These are phyloP conservation scores for Lentinula raphanica DNA, from an alignment of 768 basidiomycete genomes.

Conservation along the genomic window DNA sequence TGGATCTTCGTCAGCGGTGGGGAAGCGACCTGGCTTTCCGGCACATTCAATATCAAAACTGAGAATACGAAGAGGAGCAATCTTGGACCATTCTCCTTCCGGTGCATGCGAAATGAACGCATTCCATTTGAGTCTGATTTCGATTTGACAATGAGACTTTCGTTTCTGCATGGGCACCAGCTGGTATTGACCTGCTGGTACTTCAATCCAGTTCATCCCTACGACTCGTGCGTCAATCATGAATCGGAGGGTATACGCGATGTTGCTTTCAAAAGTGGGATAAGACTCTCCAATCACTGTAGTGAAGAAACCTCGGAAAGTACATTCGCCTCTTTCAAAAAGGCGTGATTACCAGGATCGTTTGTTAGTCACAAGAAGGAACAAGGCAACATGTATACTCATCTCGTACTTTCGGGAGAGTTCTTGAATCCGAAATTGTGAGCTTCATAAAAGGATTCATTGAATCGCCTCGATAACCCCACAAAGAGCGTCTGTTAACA, in stretches of 20 bases:
- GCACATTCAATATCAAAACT: conserved; percentile 99
- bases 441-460: conserved; percentile 80
- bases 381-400: conserved; percentile 35
- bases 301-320: conserved; percentile 55
- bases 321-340: conserved; percentile 72
- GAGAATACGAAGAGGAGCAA: conserved; percentile 89
- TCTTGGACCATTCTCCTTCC: conserved; percentile 87
- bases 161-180: conserved; percentile 46
- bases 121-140: conserved; percentile 77
- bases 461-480: conserved; percentile 87
- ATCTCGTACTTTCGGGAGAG: conserved; percentile 89
- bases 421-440: conserved; percentile 64
- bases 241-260: conserved; percentile 85
- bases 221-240: conserved; percentile 98
- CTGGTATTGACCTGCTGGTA: conserved; percentile 77
- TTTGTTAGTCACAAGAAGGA: conserved; percentile 12
- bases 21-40: conserved; percentile 95
- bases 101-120: conserved; percentile 86
- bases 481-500: conserved; percentile 66
- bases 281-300: conserved; percentile 35
- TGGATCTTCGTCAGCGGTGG: conserved; percentile 84
- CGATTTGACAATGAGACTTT: conserved; percentile 84
- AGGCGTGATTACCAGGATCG: conserved; percentile 36
- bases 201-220: conserved; percentile 99
- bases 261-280: conserved; percentile 90